phyloP scores from a whole-genome alignment of 2,329 filamentous ascomycete genomes.

The Zymoseptoria crescenta region DNA sequence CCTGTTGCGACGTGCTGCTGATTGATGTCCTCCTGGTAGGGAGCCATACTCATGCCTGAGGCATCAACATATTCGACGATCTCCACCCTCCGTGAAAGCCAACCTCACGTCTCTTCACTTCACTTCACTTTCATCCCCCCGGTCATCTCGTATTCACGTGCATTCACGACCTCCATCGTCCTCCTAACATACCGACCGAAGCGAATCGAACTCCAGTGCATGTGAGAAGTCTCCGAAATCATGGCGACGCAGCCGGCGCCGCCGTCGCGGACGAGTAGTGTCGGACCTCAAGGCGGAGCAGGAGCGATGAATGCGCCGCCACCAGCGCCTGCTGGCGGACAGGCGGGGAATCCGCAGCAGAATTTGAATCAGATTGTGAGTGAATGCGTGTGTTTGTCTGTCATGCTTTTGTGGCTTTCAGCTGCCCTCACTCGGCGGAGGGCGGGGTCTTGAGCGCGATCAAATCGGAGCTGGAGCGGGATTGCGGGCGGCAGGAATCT shows the following conservation, averaged over 20 bases:
- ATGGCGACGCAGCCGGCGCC: constrained; percentile 32
- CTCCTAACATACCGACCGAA: background rate
- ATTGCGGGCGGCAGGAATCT: background rate
- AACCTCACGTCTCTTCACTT: background rate
- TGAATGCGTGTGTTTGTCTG: constrained; percentile 11
- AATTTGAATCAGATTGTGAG: constrained; percentile 95
- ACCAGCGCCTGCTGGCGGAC: constrained; percentile 39
- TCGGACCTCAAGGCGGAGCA: constrained; percentile 25
- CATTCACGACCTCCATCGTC: background rate
- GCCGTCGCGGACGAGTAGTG: constrained; percentile 30
- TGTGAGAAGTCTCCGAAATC: background rate
- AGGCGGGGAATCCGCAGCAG: constrained; percentile 62
- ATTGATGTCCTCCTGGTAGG: too few relatives aligned
- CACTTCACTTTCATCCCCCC: background rate
- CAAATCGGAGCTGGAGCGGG: background rate
- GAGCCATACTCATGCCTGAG: background rate
- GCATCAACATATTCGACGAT: background rate
- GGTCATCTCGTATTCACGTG: background rate
- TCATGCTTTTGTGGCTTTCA: background rate
- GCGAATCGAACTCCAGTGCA: background rate
- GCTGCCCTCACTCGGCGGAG: background rate
- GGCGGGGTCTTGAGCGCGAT: background rate
- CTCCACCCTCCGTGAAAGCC: background rate
- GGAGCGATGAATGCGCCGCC: constrained; percentile 38
- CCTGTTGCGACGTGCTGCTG: too few relatives aligned